phyloP scores from a whole-genome alignment of 2,329 filamentous ascomycete genomes.

The Cordyceps tenuipes region DNA sequence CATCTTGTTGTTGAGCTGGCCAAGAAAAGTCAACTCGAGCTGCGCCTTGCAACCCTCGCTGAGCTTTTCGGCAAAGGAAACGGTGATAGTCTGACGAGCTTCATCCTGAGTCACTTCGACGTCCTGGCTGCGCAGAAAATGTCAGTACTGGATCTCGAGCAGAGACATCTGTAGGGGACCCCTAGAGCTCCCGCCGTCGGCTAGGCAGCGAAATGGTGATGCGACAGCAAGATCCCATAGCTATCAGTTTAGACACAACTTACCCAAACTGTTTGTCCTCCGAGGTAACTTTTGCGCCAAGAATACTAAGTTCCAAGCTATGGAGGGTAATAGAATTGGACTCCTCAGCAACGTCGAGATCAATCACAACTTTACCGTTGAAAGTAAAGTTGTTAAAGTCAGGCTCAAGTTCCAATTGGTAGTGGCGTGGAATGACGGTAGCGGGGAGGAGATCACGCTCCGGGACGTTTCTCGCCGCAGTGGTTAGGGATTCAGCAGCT shows the following conservation, averaged over 20 bases:
- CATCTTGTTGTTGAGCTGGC: slow-evolving; percentile 86
- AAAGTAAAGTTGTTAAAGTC: slow-evolving; percentile 84
- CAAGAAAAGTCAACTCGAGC: slow-evolving; percentile 56
- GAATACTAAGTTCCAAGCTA: slow-evolving; percentile 76
- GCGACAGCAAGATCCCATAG: background rate
- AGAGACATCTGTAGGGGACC: background rate
- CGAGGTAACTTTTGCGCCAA: slow-evolving; percentile 41
- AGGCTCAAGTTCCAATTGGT: slow-evolving; percentile 84
- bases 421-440: slow-evolving; percentile 85
- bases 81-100: slow-evolving; percentile 69
- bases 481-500: background rate
- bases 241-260: slow-evolving; percentile 14
- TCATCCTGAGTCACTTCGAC: slow-evolving; percentile 64
- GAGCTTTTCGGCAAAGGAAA: slow-evolving; percentile 67
- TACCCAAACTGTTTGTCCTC: slow-evolving; percentile 43
- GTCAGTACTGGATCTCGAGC: background rate
- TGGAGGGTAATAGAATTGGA: slow-evolving; percentile 81
- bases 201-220: background rate
- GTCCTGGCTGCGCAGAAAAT: slow-evolving; percentile 21
- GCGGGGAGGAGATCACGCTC: slow-evolving; percentile 75
- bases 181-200: background rate
- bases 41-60: slow-evolving; percentile 65
- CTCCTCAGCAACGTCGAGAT: slow-evolving; percentile 78
- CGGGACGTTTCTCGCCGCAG: slow-evolving; percentile 13
- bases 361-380: slow-evolving; percentile 74